Base-by-base conservation (phyloP, 345 rosid genomes). In the thale cress (Arabidopsis thaliana) region DNA sequence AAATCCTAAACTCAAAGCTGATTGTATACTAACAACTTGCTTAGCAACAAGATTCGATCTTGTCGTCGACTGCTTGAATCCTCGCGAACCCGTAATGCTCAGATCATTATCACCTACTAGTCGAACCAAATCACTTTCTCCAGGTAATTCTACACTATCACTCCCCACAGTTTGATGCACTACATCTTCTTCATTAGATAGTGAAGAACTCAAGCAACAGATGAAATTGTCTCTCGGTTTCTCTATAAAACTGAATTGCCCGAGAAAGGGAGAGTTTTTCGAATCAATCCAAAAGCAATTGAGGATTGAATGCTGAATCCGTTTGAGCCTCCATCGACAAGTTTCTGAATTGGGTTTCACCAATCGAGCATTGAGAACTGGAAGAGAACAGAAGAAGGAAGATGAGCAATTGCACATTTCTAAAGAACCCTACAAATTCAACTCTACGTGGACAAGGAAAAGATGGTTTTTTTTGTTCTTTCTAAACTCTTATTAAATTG, bases 1-100 rank as follows among this genome's bases (percentile, higher is more conserved):
- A 37, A 83, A 91, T 24, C 98, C 98, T 85, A 90, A 79, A 79
- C 83, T 76, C 44, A 81, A 85, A 69, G 98, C 98, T 51, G 98
- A 87, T 5, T 84, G 83, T 30, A 91, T 67, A 79, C 89, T 85
- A 38, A 93, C 82, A 30, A 89, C 97, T 83, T 91, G 96, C 88
- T 89, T 90, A 30, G 98, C 98, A 73, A 90, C 74, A 75, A 93
- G 67, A 65, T 78, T 85, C 24, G 96, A 88, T 55, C 98, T 87
- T 82, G 50, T 82, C 65, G 81, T 68, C 83, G 77, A 33, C 75
- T 85, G 87, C 57, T 78, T 82, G 56, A 86, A 75, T 70, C 75
- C 81, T 76, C 81, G 75, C 50, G 72, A 65, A 59, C 45, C 75
- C 53, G 53, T 58, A 41, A 40, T 77, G 0, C 10, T 63, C 59